These are phyloP conservation scores for Calonectria honghensis DNA, from an alignment of 2,329 filamentous ascomycete species.

Conservation along the genomic window DNA sequence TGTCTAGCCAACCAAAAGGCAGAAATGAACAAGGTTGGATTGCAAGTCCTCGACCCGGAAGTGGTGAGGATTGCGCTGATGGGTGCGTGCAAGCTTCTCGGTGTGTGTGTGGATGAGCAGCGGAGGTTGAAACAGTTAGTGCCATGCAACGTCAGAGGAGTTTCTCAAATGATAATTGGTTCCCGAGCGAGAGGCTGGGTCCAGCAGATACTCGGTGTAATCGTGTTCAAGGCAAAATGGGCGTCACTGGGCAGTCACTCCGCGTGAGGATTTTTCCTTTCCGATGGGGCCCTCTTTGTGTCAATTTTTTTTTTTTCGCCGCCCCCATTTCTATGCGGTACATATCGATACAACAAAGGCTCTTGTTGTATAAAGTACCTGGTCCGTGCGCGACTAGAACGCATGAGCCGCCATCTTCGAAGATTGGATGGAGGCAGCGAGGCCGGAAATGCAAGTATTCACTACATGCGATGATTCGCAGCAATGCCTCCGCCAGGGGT, in stretches of 20 bases:
- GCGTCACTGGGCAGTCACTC: conserved; percentile 31
- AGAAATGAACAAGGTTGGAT: conserved; percentile 25
- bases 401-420: background rate
- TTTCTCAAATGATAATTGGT: conserved; percentile 8
- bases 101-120: conserved; percentile 1
- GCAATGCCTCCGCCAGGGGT: background rate
- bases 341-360: background rate
- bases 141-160: conserved; percentile 19
- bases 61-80: background rate
- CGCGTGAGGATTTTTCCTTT: conserved; percentile 35
- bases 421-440: background rate
- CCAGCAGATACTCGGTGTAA: conserved; percentile 19
- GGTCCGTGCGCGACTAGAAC: conserved; percentile 19
- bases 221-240: conserved; percentile 15
- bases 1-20: conserved; percentile 20
- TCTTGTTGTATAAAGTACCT: background rate
- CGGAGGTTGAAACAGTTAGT: conserved; percentile 7
- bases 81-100: conserved; percentile 20
- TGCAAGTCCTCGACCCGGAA: background rate
- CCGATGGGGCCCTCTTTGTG: conserved; percentile 16
- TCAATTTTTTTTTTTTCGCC: conserved; percentile 24
- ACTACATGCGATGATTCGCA: background rate
- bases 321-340: background rate
- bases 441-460: background rate
- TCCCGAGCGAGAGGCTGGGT: background rate